Evolutionary conservation across 2,329 filamentous ascomycete species (phyloP).

Genomic region (Dothidotthia symphoricarpi): DNA sequence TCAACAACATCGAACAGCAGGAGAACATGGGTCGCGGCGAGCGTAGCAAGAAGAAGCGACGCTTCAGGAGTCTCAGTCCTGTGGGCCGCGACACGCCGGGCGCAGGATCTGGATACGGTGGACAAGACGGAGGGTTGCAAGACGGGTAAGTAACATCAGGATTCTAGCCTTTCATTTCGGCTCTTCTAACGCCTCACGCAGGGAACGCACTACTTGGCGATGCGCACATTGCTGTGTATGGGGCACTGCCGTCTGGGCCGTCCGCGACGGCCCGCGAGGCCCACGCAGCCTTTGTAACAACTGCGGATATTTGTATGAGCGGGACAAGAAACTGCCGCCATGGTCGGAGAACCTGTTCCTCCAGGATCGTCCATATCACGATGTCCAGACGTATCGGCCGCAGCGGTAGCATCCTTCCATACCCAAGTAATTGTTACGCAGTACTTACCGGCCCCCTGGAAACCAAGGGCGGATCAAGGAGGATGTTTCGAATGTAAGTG

Average conservation of each 20-base stretch:
- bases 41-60: constrained; percentile 89
- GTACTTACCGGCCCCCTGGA: not conserved
- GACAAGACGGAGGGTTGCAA: constrained; percentile 59
- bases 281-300: constrained; percentile 87
- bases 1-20: constrained; percentile 53
- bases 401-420: constrained; percentile 9
- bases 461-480: not conserved
- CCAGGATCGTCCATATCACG: constrained; percentile 39
- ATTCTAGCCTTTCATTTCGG: constrained; percentile 1
- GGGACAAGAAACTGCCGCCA: constrained; percentile 76
- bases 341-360: constrained; percentile 71
- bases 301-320: constrained; percentile 85
- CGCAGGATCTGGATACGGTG: constrained; percentile 65
- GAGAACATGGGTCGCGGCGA: constrained; percentile 92
- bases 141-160: constrained; percentile 34
- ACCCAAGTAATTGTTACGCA: not conserved
- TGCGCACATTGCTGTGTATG: constrained; percentile 85
- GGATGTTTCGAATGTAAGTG: not conserved
- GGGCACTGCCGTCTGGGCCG: constrained; percentile 91
- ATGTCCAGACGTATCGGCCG: constrained; percentile 21
- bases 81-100: constrained; percentile 81
- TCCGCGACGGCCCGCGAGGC: constrained; percentile 84
- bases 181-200: constrained; percentile 26
- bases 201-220: constrained; percentile 79
- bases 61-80: constrained; percentile 86